phyloP scores from a whole-genome alignment of 176 grass and related monocot species.

The Microstegium vimineum region DNA sequence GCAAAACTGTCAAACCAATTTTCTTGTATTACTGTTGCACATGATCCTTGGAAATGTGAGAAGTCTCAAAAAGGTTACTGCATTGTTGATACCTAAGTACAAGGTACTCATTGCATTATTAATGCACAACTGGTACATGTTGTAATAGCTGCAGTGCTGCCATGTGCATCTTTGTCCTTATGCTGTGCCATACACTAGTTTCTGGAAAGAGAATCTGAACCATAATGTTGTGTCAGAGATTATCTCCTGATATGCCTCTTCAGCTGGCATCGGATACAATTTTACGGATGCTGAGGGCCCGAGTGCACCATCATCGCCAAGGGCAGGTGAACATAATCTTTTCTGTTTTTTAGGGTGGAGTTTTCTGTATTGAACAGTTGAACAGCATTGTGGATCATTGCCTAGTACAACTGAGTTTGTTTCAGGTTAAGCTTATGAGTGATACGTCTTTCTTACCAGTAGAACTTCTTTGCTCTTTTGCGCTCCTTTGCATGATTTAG shows the following conservation, averaged over 20 bases:
- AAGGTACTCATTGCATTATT: not conserved
- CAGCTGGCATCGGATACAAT: slow-evolving; percentile 90
- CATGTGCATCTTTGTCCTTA: not conserved
- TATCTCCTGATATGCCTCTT: slow-evolving; percentile 92
- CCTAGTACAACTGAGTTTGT: not conserved
- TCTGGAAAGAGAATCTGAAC: slow-evolving; percentile 1
- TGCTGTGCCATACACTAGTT: not conserved
- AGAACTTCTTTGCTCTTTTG: not conserved
- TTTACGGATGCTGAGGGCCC: slow-evolving; percentile 86
- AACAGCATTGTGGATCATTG: not conserved
- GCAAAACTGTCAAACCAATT: not conserved
- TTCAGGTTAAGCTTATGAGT: not conserved
- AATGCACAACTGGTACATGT: not conserved
- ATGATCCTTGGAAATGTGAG: not conserved
- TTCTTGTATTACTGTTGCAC: not conserved
- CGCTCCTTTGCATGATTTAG: slow-evolving; percentile 37
- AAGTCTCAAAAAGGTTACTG: not conserved
- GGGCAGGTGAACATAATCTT: slow-evolving; percentile 55
- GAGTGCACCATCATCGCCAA: slow-evolving; percentile 91
- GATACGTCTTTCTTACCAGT: not conserved
- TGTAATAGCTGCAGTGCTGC: slow-evolving; percentile 4
- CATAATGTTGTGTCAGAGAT: slow-evolving; percentile 57
- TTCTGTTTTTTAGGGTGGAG: not conserved
- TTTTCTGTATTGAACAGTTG: not conserved
- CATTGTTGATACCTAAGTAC: not conserved